phyloP scores from a whole-genome alignment of 192 early-diverging fungal genomes.

The Backusella circina region DNA sequence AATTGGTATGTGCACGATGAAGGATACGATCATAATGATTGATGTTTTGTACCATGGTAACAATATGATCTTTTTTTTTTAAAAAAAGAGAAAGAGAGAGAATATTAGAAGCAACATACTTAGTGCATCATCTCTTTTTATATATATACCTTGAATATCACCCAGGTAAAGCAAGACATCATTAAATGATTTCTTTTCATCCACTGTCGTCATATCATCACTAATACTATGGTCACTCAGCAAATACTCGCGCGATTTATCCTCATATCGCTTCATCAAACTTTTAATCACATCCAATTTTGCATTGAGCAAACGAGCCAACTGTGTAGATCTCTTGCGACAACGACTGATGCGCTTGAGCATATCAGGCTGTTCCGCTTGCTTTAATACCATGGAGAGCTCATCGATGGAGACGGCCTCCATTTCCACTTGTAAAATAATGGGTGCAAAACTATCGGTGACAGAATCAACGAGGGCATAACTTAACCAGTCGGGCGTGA shows the following conservation, averaged over 20 bases:
- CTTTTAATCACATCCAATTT: constrained; percentile 72
- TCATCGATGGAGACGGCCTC: constrained; percentile 81
- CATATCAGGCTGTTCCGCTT: constrained; percentile 60
- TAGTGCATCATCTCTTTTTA: too few relatives aligned
- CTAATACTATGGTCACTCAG: constrained; percentile 8
- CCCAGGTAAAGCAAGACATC: constrained; percentile 76
- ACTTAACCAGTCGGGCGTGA: constrained; percentile 68
- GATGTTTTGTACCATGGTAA: constrained; percentile 63
- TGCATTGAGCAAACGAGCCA: constrained; percentile 59
- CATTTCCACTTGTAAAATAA: constrained; percentile 60
- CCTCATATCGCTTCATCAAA: constrained; percentile 59
- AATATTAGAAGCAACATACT: not conserved
- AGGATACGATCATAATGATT: constrained; percentile 73
- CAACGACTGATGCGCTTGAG: constrained; percentile 69
- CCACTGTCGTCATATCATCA: not conserved
- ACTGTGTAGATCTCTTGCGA: constrained; percentile 66
- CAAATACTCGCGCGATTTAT: constrained; percentile 21
- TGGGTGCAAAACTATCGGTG: constrained; percentile 68
- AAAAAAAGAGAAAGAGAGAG: not conserved
- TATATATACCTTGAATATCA: constrained; percentile 61
- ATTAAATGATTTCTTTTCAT: not conserved
- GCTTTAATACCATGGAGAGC: constrained; percentile 58
- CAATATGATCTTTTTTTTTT: constrained; percentile 52
- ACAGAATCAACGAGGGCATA: constrained; percentile 79
- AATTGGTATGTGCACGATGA: constrained; percentile 73